Base-by-base conservation (phyloP, 2,329 filamentous ascomycete genomes). In the Pseudocercospora musae region DNA sequence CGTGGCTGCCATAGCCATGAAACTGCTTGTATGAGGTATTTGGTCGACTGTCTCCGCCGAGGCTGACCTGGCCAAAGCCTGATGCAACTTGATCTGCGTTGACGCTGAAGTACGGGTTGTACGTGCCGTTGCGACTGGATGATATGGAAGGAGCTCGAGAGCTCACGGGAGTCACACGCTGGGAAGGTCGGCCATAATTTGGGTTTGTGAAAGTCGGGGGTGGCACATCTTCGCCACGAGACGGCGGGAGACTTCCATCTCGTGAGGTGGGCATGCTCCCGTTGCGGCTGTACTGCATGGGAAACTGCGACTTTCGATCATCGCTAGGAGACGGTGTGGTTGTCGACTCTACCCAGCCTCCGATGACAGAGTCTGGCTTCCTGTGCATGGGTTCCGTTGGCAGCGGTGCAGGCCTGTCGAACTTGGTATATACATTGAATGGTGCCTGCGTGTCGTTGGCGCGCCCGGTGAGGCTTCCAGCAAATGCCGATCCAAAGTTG, bases 231-330 rank as follows among this genome's bases (percentile, higher is more conserved):
- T 78, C 76, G 59, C 85, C 81, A 53, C 83, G 80, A 37, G 85
- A 86, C 1, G 85, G 80, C 49, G 85, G 84, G 52, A 85, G 75
- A 72, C 80, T 85, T 46, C 78, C 76, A 62, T 86, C 85, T 63
- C 84, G 79, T n/a, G 84, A 82, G 3, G 78, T 73, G 18, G 78
- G 75, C 53, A 77, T 77, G 53, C 80, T 81, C 1, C 74, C 74
- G 15, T 78, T 71, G 33, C 72, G 75, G 64, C 81, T 78, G 69
- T 80, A 84, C 8, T 79, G 76, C 4, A 76, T 75, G 44, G 74
- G 73, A 53, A 74, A 72, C 21, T 75, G 70, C 57, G 78, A 75
- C 27, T 75, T 73, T 33, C 78, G 71, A 54, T 79, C 78, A 37
- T 80, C 78, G 49, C 70, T 77, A 3, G 79, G 79, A 21, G 79